Evolutionary conservation across 257 asterid species (phyloP).

Genomic region (Solanum neorickii): DNA sequence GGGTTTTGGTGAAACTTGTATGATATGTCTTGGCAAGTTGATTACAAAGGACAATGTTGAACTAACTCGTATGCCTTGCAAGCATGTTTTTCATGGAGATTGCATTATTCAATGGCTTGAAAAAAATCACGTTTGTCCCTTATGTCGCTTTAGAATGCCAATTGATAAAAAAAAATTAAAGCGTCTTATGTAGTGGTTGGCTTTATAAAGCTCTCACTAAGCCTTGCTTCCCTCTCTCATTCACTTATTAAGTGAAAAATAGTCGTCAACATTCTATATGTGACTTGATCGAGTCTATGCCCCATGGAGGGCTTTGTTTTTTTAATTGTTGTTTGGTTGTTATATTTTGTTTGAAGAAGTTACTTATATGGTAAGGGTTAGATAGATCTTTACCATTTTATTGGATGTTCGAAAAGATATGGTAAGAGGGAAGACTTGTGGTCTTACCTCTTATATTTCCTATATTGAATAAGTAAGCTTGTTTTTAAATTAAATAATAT

Average conservation of each 20-base stretch:
- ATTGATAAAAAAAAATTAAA: not conserved
- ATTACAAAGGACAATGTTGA: not conserved
- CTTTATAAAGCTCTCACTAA: not conserved
- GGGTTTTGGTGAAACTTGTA: not conserved
- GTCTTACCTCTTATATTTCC: not conserved
- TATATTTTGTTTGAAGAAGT: not conserved
- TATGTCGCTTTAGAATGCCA: not conserved
- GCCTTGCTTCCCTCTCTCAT: too few relatives aligned
- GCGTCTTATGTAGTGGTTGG: accelerated
- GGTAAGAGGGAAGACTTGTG: not conserved
- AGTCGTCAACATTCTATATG: not conserved
- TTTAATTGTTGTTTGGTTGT: not conserved
- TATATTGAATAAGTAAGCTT: not conserved
- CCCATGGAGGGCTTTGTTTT: not conserved
- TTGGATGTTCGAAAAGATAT: too few relatives aligned
- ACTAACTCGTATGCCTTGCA: not conserved
- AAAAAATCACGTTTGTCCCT: not conserved
- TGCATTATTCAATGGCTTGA: not conserved
- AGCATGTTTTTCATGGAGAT: not conserved
- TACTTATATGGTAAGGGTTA: not conserved
- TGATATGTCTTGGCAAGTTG: not conserved
- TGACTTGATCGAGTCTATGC: not conserved
- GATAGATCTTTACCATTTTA: too few relatives aligned
- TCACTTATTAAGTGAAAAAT: too few relatives aligned
- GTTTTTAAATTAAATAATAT: not conserved